Percentiles rank a stretch among this genome's conserved stretches.
phyloP scores from a whole-genome alignment of 257 asterid genomes.

The Osmanthus fragrans region DNA sequence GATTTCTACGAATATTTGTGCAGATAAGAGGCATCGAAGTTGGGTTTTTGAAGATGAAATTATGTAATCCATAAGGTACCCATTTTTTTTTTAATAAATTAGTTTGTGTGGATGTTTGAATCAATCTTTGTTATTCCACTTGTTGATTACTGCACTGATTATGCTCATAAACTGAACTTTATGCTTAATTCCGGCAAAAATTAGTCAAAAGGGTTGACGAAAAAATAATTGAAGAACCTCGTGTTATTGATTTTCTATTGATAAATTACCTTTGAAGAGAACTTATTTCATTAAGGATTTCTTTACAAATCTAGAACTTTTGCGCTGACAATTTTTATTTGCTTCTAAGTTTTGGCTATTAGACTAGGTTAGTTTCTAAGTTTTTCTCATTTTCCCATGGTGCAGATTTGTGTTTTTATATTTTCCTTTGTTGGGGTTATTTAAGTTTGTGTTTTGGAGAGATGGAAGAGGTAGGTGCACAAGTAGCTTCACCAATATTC shows the following conservation, averaged over 20 bases:
- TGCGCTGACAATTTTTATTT: background rate
- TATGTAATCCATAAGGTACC: constrained; percentile 33
- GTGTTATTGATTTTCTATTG: background rate
- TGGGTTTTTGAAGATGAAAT: constrained; percentile 24
- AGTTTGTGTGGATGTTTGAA: background rate
- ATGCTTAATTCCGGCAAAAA: background rate
- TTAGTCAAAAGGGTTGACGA: background rate
- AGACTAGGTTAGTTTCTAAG: constrained; percentile 10
- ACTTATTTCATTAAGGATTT: background rate
- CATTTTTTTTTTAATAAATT: background rate
- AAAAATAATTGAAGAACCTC: background rate
- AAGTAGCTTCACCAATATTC: constrained; percentile 56
- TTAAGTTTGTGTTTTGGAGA: constrained; percentile 4
- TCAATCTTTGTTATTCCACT: constrained; percentile 8
- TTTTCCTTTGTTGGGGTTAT: constrained; percentile 6
- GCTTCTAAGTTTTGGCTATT: background rate
- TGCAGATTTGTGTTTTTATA: constrained; percentile 29
- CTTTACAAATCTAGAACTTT: constrained; percentile 1
- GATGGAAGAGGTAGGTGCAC: constrained; percentile 68
- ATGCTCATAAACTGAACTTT: background rate
- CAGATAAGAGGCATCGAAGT: constrained; percentile 8
- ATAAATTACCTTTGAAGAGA: background rate
- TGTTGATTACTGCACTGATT: constrained; percentile 15
- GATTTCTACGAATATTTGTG: constrained; percentile 4
- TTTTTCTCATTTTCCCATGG: constrained; percentile 3